phyloP scores from a whole-genome alignment of 1,284 basidiomycete genomes.

The Ustilago bromivora region DNA sequence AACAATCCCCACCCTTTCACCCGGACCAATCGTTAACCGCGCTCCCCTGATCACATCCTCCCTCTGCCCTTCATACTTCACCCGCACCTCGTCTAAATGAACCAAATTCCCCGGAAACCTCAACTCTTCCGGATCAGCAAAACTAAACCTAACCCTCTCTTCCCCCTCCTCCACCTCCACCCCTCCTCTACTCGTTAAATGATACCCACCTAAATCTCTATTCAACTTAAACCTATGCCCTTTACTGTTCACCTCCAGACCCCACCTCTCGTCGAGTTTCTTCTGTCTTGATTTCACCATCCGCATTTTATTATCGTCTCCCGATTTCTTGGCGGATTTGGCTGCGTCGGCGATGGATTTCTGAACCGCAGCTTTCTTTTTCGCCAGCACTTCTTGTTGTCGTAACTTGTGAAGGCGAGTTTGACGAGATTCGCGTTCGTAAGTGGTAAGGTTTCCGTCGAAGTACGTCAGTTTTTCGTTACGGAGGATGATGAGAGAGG shows the following conservation, averaged over 20 bases:
- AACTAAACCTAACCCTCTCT: conserved; percentile 72
- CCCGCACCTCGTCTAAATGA: conserved; percentile 73
- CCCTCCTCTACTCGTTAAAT: conserved; percentile 72
- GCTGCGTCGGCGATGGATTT: conserved; percentile 72
- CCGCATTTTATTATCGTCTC: conserved; percentile 76
- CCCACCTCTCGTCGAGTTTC: conserved; percentile 76
- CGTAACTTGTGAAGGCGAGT: conserved; percentile 73
- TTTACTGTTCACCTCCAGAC: conserved; percentile 73
- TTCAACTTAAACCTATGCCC: conserved; percentile 77
- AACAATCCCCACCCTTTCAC: conserved; percentile 75
- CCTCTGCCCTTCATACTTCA: conserved; percentile 70
- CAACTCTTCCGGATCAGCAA: conserved; percentile 74
- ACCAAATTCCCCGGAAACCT: conserved; percentile 74
- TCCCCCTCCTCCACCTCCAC: conserved; percentile 74
- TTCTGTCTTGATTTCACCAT: conserved; percentile 76
- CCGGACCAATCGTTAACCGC: conserved; percentile 75
- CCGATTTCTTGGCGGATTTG: conserved; percentile 74
- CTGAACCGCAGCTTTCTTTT: conserved; percentile 73
- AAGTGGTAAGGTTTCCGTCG: conserved; percentile 75
- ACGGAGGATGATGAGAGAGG: conserved; percentile 78
- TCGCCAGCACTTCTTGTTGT: conserved; percentile 75
- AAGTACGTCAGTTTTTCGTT: conserved; percentile 75
- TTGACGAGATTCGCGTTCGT: conserved; percentile 74
- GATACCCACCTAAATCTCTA: conserved; percentile 73
- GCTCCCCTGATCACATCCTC: conserved; percentile 74